Evolutionary conservation across 495 filamentous ascomycete species (phyloP).

Genomic region (Tuber umbilicatum): DNA sequence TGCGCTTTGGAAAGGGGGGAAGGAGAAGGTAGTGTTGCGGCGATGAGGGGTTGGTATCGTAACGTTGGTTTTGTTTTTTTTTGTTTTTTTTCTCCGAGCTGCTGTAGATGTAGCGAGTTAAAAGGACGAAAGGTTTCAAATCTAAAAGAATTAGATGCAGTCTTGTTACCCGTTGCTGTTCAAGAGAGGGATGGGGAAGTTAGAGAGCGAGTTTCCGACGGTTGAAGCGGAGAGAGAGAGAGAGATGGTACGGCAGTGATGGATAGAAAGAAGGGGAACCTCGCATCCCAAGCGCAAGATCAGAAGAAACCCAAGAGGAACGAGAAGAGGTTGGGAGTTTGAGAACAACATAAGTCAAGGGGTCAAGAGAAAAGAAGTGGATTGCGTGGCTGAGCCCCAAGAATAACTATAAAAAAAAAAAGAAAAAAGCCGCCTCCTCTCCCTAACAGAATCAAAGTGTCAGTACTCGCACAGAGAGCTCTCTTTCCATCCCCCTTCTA

Average conservation of each 20-base stretch:
- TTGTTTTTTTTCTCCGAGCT: neutral
- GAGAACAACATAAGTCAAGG: neutral
- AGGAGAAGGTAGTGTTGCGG: neutral
- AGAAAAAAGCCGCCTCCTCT: neutral
- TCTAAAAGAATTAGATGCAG: neutral
- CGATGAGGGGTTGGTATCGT: slow-evolving; percentile 1
- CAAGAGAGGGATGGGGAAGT: slow-evolving; percentile 2
- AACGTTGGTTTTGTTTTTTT: neutral
- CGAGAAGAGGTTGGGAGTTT: neutral
- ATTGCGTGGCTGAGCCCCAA: neutral
- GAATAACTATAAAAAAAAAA: neutral
- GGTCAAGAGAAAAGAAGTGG: neutral
- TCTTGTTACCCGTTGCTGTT: neutral
- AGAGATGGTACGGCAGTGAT: neutral
- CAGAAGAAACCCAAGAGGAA: neutral
- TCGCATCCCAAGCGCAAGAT: neutral
- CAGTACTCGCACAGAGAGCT: neutral
- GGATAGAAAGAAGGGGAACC: neutral
- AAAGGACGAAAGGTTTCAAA: neutral
- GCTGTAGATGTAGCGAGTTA: neutral
- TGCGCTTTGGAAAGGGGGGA: neutral
- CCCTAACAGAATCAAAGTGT: neutral
- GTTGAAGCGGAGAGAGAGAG: neutral
- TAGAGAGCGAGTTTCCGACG: neutral
- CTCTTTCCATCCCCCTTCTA: neutral